These are phyloP conservation scores for Tolypocladium ovalisporum DNA, from an alignment of 2,329 filamentous ascomycete species.

Conservation along the genomic window DNA sequence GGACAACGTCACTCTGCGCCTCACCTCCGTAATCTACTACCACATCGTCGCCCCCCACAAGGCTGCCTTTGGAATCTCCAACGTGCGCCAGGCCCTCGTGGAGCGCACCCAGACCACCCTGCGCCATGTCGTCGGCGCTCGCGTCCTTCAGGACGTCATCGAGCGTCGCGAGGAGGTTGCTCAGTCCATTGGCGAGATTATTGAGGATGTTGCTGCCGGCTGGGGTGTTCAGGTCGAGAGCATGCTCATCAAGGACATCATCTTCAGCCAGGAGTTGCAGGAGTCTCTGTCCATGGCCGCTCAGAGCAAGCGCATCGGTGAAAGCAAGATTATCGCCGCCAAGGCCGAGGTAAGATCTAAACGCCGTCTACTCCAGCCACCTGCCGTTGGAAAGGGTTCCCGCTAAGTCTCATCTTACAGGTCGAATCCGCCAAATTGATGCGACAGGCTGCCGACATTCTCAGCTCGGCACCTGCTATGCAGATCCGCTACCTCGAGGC, in stretches of 20 bases:
- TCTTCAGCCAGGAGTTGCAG: constrained; percentile 92
- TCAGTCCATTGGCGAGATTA: constrained; percentile 90
- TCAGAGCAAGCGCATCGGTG: constrained; percentile 95
- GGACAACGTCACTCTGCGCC: constrained; percentile 89
- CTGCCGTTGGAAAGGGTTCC: no score
- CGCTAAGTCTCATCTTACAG: constrained; percentile 11
- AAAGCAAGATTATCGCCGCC: constrained; percentile 95
- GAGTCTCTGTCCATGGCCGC: constrained; percentile 97
- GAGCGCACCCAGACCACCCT: constrained; percentile 97
- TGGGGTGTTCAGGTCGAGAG: constrained; percentile 97
- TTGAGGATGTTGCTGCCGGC: constrained; percentile 84
- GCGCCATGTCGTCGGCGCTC: constrained; percentile 89
- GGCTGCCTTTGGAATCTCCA: constrained; percentile 90
- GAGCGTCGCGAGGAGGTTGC: constrained; percentile 97
- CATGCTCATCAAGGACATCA: constrained; percentile 99
- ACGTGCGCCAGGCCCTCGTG: constrained; percentile 89
- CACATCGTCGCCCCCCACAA: constrained; percentile 94
- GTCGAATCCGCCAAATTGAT: constrained; percentile 93
- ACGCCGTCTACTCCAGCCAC: background rate
- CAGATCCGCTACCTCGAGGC: constrained; percentile 96
- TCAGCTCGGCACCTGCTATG: constrained; percentile 90
- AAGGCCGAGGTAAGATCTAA: constrained; percentile 57
- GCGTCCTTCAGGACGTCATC: constrained; percentile 94
- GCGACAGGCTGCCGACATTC: constrained; percentile 86
- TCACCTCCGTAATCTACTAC: constrained; percentile 98